Conservation (phyloP, 441 rosid species). For the Populus hybrid region DNA sequence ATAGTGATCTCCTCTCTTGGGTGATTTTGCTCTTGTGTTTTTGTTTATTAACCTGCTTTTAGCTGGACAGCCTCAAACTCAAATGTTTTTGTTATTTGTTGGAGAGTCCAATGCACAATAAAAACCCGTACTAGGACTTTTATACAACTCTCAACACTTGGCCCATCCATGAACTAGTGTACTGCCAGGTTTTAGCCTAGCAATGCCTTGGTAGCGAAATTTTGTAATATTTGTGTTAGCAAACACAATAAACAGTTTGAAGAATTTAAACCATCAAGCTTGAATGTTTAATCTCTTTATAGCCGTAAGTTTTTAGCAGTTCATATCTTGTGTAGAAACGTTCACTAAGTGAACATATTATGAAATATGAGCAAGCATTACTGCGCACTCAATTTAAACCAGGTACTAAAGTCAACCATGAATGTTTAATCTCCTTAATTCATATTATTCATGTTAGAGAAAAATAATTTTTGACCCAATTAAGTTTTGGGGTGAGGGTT, state of each 20-base stretch:
- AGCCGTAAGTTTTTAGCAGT: background rate
- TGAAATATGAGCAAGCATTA: background rate
- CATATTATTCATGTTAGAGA: no score
- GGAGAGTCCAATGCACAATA: background rate
- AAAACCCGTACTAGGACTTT: background rate
- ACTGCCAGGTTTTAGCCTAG: background rate
- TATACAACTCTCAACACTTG: background rate
- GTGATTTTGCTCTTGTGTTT: conserved; percentile 1
- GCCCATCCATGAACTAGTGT: background rate
- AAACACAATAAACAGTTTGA: background rate
- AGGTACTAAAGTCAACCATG: background rate
- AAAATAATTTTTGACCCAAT: no score
- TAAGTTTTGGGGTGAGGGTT: no score
- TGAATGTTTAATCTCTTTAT: background rate
- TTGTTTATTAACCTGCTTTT: background rate
- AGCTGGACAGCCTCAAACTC: background rate
- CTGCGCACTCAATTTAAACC: background rate
- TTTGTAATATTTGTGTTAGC: background rate
- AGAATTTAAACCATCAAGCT: background rate
- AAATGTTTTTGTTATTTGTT: background rate
- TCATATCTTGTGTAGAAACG: background rate
- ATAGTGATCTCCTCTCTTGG: conserved; percentile 8
- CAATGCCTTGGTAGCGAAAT: background rate
- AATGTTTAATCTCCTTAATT: background rate
- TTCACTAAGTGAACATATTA: background rate